Evolutionary conservation across 2,329 filamentous ascomycete species (phyloP).

Genomic region (Alternaria arborescens): DNA sequence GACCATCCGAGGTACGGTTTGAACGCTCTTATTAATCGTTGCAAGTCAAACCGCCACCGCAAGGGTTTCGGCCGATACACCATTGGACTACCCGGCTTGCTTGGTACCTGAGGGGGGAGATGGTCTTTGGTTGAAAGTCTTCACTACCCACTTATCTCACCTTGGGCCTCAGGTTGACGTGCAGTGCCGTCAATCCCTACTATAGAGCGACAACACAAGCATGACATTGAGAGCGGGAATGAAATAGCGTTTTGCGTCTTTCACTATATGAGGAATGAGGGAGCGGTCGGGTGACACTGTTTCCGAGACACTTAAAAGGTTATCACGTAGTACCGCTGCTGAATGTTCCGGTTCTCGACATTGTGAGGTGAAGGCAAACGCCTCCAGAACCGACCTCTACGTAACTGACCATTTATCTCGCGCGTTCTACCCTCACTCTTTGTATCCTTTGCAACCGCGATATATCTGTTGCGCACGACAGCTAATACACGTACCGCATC

Average conservation of each 20-base stretch:
- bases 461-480: neutral
- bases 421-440: neutral
- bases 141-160: rapidly evolving
- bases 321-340: neutral
- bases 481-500: no score
- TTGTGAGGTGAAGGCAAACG: neutral
- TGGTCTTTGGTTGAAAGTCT: neutral
- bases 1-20: no score
- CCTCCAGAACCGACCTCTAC: neutral
- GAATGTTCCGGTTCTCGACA: neutral
- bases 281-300: neutral
- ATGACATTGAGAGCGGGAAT: rapidly evolving
- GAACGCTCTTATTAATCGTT: no score
- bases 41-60: no score
- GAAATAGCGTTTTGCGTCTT: neutral
- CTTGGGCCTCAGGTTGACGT: neutral
- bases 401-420: neutral
- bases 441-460: neutral
- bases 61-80: no score
- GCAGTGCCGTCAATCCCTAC: no score
- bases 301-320: no score
- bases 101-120: neutral
- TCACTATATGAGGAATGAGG: neutral
- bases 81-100: neutral
- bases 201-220: no score